A percentile compares a stretch with the other conserved stretches of the same genome.
These are phyloP conservation scores for Eucommia ulmoides DNA, from an alignment of 257 asterid species.

Conservation along the genomic window DNA sequence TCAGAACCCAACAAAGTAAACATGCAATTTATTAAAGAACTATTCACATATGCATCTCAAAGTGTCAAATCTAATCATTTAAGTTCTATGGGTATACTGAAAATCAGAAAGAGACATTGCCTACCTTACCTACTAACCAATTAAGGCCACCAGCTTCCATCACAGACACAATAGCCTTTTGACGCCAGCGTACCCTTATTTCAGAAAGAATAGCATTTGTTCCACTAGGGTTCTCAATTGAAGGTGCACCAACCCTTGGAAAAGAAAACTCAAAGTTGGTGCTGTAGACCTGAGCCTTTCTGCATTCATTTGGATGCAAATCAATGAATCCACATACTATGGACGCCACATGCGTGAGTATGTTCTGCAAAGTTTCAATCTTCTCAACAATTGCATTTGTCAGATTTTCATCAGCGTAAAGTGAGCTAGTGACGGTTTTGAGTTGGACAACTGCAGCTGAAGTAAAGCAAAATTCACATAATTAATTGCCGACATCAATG, in stretches of 20 bases:
- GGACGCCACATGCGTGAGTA: slow-evolving; percentile 61
- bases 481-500: slow-evolving; percentile 7
- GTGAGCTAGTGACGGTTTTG: slow-evolving; percentile 67
- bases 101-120: slow-evolving; percentile 22
- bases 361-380: slow-evolving; percentile 62
- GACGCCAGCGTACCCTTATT: slow-evolving; percentile 58
- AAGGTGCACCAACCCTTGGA: slow-evolving; percentile 23
- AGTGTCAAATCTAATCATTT: too few relatives aligned
- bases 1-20: too few relatives aligned
- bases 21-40: too few relatives aligned
- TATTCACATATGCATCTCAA: too few relatives aligned
- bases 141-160: slow-evolving; percentile 99
- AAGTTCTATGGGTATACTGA: not conserved
- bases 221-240: slow-evolving; percentile 21
- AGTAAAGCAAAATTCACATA: slow-evolving; percentile 12
- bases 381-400: slow-evolving; percentile 42
- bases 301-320: slow-evolving; percentile 32
- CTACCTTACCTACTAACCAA: slow-evolving; percentile 99
- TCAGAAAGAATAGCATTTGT: slow-evolving; percentile 35
- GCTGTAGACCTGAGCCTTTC: slow-evolving; percentile 25
- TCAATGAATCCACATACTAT: slow-evolving; percentile 62
- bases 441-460: slow-evolving; percentile 91
- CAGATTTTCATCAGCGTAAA: slow-evolving; percentile 59
- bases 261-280: slow-evolving; percentile 24
- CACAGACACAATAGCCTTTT: slow-evolving; percentile 67